These are phyloP conservation scores for Nakazawaea ishiwadae DNA, from an alignment of 805 yeast genomes.

Conservation along the genomic window DNA sequence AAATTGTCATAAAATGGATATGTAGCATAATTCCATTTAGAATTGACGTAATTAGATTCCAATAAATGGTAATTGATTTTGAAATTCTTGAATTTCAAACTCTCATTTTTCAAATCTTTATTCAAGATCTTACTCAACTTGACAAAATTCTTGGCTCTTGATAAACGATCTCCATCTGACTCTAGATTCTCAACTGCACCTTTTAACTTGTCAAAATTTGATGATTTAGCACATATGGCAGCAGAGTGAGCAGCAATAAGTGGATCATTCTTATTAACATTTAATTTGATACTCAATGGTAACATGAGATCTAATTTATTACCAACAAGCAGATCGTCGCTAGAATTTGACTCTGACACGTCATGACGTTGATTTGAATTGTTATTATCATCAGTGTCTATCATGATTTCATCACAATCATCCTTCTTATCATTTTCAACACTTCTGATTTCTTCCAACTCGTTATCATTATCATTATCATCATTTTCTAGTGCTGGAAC, in stretches of 20 bases:
- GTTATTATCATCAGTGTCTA: slow-evolving; percentile 14
- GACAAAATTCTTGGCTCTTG: slow-evolving; percentile 13
- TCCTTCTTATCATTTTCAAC: slow-evolving; percentile 18
- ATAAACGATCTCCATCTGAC: background rate
- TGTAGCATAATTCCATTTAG: slow-evolving; percentile 41
- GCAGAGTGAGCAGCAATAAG: too few species aligned
- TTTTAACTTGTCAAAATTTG: slow-evolving; percentile 6
- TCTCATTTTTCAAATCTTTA: slow-evolving; percentile 13
- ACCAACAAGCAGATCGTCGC: background rate
- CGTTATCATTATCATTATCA: slow-evolving; percentile 37
- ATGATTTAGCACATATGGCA: slow-evolving; percentile 6
- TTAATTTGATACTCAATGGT: slow-evolving; percentile 4
- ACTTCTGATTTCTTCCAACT: slow-evolving; percentile 25
- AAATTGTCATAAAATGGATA: slow-evolving; percentile 21
- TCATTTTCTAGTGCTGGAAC: slow-evolving; percentile 21
- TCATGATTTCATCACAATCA: slow-evolving; percentile 27
- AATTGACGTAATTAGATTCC: slow-evolving; percentile 10
- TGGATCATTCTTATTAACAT: background rate
- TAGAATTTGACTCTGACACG: background rate
- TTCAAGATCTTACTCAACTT: slow-evolving; percentile 13
- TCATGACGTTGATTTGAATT: slow-evolving; percentile 22
- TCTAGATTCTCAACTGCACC: slow-evolving; percentile 1
- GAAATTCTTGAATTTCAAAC: slow-evolving; percentile 23
- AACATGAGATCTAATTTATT: slow-evolving; percentile 9
- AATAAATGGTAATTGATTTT: slow-evolving; percentile 20